These are phyloP conservation scores for Cystobasidiaceae sp. DNA, from an alignment of 1,284 basidiomycete genomes.

Conservation along the genomic window DNA sequence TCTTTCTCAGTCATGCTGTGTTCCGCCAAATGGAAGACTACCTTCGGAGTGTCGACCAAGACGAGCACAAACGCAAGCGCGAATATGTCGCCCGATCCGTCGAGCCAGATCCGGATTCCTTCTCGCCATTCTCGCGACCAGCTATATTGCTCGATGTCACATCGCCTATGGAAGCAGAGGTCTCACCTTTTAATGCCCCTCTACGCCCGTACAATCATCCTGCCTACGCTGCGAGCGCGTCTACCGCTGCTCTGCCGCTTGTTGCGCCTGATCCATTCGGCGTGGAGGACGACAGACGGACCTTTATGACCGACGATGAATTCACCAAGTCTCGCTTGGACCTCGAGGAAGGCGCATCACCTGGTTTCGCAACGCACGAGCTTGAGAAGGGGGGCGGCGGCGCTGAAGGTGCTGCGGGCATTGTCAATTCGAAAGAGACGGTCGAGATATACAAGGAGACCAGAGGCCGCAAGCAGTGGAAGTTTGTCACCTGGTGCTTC, in stretches of 20 bases:
- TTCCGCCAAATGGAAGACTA: constrained; percentile 89
- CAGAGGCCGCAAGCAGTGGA: constrained; percentile 77
- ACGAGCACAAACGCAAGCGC: constrained; percentile 72
- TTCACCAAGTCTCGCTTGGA: constrained; percentile 48
- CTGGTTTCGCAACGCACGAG: constrained; percentile 1
- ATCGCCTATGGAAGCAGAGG: constrained; percentile 1
- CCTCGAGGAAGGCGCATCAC: constrained; percentile 10
- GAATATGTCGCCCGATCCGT: constrained; percentile 54
- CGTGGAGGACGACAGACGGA: constrained; percentile 58
- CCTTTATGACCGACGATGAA: constrained; percentile 66
- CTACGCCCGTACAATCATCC: constrained; percentile 40
- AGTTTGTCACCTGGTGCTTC: constrained; percentile 77
- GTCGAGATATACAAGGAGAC: constrained; percentile 78
- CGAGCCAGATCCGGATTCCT: constrained; percentile 62
- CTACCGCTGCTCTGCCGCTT: constrained; percentile 56
- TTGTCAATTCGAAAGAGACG: constrained; percentile 68
- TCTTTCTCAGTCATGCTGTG: constrained; percentile 79
- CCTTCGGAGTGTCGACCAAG: constrained; percentile 71
- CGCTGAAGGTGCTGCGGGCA: constrained; percentile 53
- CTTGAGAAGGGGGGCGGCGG: constrained; percentile 65
- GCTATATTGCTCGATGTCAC: constrained; percentile 34
- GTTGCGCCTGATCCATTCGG: constrained; percentile 70
- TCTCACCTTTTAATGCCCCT: constrained; percentile 21
- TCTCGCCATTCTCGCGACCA: constrained; percentile 74
- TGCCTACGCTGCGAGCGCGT: constrained; percentile 45